Base-by-base conservation (phyloP, 2,329 filamentous ascomycete species). In the Alternaria postmessia region DNA sequence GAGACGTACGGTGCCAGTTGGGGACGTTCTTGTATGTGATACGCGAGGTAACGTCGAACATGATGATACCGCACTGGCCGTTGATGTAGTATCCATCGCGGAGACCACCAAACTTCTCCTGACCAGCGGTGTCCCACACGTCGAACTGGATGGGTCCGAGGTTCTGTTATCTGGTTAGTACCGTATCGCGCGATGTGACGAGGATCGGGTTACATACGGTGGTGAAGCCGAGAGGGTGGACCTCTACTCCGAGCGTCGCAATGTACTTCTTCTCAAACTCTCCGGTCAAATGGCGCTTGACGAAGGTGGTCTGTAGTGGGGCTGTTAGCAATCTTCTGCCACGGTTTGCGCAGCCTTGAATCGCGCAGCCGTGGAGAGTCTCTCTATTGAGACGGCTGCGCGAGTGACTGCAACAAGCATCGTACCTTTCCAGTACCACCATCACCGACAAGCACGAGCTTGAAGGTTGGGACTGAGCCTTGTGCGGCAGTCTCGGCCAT, bases 261-360 rank as follows among this genome's bases (percentile, higher is more conserved):
- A 99, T 98, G 86, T 99, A 99, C 87, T 98, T 99, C 91, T 99
- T 99, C 87, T 99, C 95, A 81, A 99, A 99, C 83, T 99, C 95
- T 82, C 95, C 95, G 80, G 95, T 99, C 89, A 98, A 89, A 86
- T 99, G 95, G 80, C 95, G 95, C 91, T 99, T 99, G 88, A 99
- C 95, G 84, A 99, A 99, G 81, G 95, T 99, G 81, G 95, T 99
- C 95, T 99, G 79, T 70, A 47, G 79, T 70, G 51, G 44, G 24
- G 24, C 51, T 44, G 70, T 78, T 68, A 78, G 75, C 60, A 59
- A 54, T 46, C 28, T 39, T 51, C 46, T 38, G 14, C 54, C 43
- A 46, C 39, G 12, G 51, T 38, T 41, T 54, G 49, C 54, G 14
- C 26, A 24, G 30, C 20, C 38, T 57, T 16, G 16, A 26, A n/a